Percentiles rank a stretch among this genome's conserved stretches.
These are phyloP conservation scores for Linaria vulgaris DNA, from an alignment of 257 asterid genomes.

Conservation along the genomic window DNA sequence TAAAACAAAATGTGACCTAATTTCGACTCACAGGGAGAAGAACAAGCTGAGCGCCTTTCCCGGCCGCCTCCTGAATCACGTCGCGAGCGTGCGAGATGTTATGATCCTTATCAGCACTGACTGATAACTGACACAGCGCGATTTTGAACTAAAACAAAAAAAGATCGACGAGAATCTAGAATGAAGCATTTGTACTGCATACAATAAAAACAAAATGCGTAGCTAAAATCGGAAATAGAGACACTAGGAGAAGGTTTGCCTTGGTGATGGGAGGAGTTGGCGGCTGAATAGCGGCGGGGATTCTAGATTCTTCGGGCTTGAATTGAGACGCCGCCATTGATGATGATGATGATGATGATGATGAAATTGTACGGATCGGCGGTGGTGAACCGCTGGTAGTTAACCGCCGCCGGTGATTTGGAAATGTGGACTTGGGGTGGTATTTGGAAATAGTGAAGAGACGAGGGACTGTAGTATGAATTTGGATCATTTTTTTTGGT, in stretches of 20 bases:
- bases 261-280: constrained; percentile 62
- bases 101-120: constrained; percentile 59
- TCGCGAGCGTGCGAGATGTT: constrained; percentile 67
- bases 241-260: constrained; percentile 29
- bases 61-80: constrained; percentile 65
- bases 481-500: constrained; percentile 19
- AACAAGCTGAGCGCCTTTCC: constrained; percentile 68
- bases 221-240: not conserved
- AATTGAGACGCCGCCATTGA: constrained; percentile 40
- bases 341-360: constrained; percentile 26
- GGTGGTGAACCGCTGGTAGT: constrained; percentile 18
- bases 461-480: not conserved
- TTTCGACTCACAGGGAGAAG: constrained; percentile 66
- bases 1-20: not conserved
- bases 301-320: constrained; percentile 73
- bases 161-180: not conserved
- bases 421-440: not conserved
- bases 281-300: constrained; percentile 59
- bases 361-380: constrained; percentile 30
- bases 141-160: constrained; percentile 69
- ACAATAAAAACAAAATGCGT: not conserved
- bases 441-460: not conserved
- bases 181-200: not conserved
- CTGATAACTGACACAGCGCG: constrained; percentile 80
- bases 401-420: not conserved